A percentile compares a stretch with the other conserved stretches of the same genome.
phyloP scores from a whole-genome alignment of 768 basidiomycete genomes.

The Russula foetens region DNA sequence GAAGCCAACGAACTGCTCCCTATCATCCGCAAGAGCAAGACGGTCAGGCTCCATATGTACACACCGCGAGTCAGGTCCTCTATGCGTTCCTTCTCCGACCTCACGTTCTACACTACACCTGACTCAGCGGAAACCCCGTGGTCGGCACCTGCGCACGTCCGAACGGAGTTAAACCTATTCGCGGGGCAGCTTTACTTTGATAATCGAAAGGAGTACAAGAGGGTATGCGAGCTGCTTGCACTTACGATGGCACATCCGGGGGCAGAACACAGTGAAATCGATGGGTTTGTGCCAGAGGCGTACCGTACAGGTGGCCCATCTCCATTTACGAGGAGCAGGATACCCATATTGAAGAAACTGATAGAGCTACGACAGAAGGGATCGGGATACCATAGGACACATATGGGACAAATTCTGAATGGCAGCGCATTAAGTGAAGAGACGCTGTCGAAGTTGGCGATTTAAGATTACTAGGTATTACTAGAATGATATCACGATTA shows the following conservation, averaged over 20 bases:
- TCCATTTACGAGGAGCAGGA: not conserved
- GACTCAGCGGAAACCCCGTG: not conserved
- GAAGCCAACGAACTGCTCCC: constrained; percentile 8
- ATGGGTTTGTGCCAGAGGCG: not conserved
- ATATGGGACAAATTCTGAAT: not conserved
- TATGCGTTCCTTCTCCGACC: too few species aligned
- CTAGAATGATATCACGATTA: too few species aligned
- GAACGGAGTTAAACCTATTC: not conserved
- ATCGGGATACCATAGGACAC: not conserved
- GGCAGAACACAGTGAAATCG: not conserved
- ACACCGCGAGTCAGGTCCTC: not conserved
- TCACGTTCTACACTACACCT: constrained; percentile 1
- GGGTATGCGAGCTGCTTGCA: not conserved
- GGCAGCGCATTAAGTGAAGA: not conserved
- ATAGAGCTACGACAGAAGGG: not conserved
- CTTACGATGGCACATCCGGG: not conserved
- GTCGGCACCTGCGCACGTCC: not conserved
- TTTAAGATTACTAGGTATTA: too few species aligned
- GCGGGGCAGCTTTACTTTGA: constrained; percentile 13
- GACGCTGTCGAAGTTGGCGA: not conserved
- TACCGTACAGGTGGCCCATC: not conserved
- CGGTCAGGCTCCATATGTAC: constrained; percentile 8
- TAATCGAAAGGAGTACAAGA: not conserved
- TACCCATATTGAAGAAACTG: not conserved
- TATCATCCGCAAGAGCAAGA: not conserved